These are phyloP conservation scores for Camelina sativa DNA, from an alignment of 345 rosid species.

Conservation along the genomic window DNA sequence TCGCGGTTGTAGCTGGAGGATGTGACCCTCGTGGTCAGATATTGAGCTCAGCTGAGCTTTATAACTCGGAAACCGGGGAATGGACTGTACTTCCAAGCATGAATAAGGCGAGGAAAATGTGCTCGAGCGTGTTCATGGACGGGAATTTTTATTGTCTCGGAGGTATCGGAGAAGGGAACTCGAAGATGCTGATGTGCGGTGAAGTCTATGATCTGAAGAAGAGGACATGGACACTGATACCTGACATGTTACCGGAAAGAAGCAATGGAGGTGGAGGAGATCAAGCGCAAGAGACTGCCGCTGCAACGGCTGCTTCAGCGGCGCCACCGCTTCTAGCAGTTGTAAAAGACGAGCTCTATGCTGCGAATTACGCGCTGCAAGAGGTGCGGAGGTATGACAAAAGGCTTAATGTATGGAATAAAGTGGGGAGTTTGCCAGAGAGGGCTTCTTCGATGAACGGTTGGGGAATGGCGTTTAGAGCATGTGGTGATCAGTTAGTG, in stretches of 20 bases:
- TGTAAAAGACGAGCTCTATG: constrained; percentile 73
- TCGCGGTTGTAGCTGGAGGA: constrained; percentile 84
- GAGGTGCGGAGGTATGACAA: constrained; percentile 69
- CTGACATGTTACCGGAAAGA: constrained; percentile 60
- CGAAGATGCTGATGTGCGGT: constrained; percentile 50
- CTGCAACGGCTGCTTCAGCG: constrained; percentile 44
- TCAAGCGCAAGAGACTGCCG: background rate
- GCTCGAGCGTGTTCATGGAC: constrained; percentile 82
- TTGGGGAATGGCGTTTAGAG: constrained; percentile 93
- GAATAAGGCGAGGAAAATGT: constrained; percentile 75
- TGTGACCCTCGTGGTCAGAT: constrained; percentile 55
- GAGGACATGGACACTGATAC: constrained; percentile 63
- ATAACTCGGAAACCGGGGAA: constrained; percentile 57
- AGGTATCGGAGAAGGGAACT: constrained; percentile 55
- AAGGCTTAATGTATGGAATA: constrained; percentile 56
- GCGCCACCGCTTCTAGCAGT: constrained; percentile 88
- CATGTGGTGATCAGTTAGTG: constrained; percentile 69
- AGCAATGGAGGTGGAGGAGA: constrained; percentile 39
- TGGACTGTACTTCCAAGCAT: constrained; percentile 69
- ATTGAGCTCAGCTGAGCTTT: constrained; percentile 66
- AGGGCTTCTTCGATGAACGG: constrained; percentile 63
- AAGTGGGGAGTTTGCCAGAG: constrained; percentile 64
- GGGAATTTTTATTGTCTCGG: constrained; percentile 76
- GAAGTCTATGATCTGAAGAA: constrained; percentile 71
- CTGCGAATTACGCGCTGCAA: constrained; percentile 56